A percentile compares a stretch with the other conserved stretches of the same genome.
Evolutionary conservation across 108 stramenopile genomes (phyloP).

Genomic region (Cyclotella cryptica): DNA sequence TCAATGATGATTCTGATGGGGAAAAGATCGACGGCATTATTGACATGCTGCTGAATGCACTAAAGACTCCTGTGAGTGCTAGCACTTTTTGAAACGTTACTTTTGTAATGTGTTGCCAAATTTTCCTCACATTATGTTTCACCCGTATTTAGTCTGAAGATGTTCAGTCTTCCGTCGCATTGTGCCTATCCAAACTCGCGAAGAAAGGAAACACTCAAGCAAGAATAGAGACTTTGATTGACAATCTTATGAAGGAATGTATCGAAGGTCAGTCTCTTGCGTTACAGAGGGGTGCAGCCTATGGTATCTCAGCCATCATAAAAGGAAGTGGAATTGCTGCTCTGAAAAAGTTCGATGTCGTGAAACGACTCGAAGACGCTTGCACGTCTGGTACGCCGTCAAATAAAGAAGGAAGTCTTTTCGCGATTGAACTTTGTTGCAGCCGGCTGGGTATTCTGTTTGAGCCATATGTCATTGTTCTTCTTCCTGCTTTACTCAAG

Average conservation of each 20-base stretch:
- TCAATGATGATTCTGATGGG: constrained; percentile 78
- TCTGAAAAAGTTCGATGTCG: constrained; percentile 93
- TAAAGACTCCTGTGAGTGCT: constrained; percentile 28
- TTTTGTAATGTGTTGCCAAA: background rate
- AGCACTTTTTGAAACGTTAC: background rate
- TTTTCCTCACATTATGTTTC: background rate
- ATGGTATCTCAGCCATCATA: constrained; percentile 96
- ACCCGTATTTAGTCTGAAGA: constrained; percentile 59
- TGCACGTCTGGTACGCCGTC: constrained; percentile 65
- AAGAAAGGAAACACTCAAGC: constrained; percentile 87
- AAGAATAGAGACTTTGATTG: constrained; percentile 72
- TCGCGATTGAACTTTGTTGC: constrained; percentile 94
- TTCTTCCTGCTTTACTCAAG: constrained; percentile 95
- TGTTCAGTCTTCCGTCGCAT: constrained; percentile 88
- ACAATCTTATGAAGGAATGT: constrained; percentile 67
- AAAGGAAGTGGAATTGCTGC: constrained; percentile 98
- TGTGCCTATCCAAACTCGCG: constrained; percentile 81
- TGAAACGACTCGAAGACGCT: constrained; percentile 89
- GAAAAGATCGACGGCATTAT: constrained; percentile 81
- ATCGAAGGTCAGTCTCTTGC: constrained; percentile 71
- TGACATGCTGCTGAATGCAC: constrained; percentile 81
- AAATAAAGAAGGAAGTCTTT: constrained; percentile 94
- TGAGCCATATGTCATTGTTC: constrained; percentile 98
- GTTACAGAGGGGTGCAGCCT: constrained; percentile 91
- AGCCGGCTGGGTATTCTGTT: constrained; percentile 93